Percentiles rank a stretch among this genome's conserved stretches.
phyloP scores from a whole-genome alignment of 176 grass and related monocot genomes.

The Triticum monococcum region DNA sequence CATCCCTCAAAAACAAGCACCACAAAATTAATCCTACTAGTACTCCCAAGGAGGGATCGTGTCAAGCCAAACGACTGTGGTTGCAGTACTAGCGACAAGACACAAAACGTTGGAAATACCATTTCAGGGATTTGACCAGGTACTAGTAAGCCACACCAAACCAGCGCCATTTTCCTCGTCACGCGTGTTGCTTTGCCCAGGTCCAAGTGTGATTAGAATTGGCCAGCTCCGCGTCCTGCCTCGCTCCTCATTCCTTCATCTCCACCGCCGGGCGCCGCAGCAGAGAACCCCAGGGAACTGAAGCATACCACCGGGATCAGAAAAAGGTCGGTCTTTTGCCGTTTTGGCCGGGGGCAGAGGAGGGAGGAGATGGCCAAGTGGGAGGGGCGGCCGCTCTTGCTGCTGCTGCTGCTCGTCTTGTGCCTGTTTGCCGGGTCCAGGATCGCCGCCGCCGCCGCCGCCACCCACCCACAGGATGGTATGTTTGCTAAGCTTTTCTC shows the following conservation, averaged over 20 bases:
- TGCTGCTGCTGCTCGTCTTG: slow-evolving; percentile 34
- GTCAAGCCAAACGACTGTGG: background rate
- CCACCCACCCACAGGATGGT: slow-evolving; percentile 45
- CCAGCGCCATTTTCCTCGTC: background rate
- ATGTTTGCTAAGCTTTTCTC: background rate
- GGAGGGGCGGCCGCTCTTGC: slow-evolving; percentile 1
- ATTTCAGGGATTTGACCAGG: background rate
- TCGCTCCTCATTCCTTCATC: background rate
- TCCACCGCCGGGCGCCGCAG: background rate
- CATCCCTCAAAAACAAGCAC: no score
- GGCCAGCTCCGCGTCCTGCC: background rate
- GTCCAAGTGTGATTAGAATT: background rate
- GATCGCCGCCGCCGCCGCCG: slow-evolving; percentile 29
- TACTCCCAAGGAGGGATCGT: background rate
- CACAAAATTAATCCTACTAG: background rate
- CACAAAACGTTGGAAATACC: background rate
- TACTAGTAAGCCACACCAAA: background rate
- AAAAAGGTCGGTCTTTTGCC: background rate
- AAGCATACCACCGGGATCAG: background rate
- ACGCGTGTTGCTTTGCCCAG: background rate
- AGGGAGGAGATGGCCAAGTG: background rate
- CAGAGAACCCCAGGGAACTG: background rate
- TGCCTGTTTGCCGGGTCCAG: background rate
- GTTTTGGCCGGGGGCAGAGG: background rate
- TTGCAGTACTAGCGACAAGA: no score